Conservation (phyloP, 176 grass and related monocot genomes). For the Oryza glaberrima region DNA sequence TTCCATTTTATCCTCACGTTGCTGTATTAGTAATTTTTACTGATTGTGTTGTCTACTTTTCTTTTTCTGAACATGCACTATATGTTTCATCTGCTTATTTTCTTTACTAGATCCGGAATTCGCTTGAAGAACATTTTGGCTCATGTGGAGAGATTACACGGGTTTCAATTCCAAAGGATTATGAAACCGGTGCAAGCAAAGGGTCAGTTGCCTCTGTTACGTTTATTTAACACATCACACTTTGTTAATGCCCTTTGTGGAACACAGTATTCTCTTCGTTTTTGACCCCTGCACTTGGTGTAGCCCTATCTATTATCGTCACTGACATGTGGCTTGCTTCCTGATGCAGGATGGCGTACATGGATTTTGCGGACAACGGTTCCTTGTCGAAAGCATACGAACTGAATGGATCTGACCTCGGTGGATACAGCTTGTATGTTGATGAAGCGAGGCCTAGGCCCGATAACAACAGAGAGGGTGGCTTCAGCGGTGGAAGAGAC, state of each 20-base stretch:
- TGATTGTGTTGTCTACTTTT: background rate
- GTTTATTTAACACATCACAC: background rate
- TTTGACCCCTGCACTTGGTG: background rate
- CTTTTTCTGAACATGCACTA: background rate
- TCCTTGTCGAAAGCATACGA: slow-evolving; percentile 60
- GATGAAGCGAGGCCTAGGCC: slow-evolving; percentile 60
- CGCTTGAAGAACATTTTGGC: slow-evolving; percentile 68
- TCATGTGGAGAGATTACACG: slow-evolving; percentile 70
- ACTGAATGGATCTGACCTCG: slow-evolving; percentile 60
- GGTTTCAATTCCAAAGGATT: slow-evolving; percentile 74
- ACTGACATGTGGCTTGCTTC: background rate
- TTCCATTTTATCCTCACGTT: background rate
- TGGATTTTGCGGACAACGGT: slow-evolving; percentile 59
- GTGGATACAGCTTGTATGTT: slow-evolving; percentile 53
- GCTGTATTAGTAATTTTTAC: background rate
- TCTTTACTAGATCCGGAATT: slow-evolving; percentile 52
- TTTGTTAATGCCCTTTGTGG: background rate
- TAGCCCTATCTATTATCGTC: background rate
- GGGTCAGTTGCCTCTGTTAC: slow-evolving; percentile 53
- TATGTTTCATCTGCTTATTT: background rate
- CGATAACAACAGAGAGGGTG: slow-evolving; percentile 52
- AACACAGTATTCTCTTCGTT: background rate
- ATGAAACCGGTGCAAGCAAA: slow-evolving; percentile 59
- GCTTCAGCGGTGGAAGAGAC: slow-evolving; percentile 24
- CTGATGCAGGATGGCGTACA: slow-evolving; percentile 65